Evolutionary conservation across 352 stramenopile genomes (phyloP).

Genomic region (Globisporangium nagaii): DNA sequence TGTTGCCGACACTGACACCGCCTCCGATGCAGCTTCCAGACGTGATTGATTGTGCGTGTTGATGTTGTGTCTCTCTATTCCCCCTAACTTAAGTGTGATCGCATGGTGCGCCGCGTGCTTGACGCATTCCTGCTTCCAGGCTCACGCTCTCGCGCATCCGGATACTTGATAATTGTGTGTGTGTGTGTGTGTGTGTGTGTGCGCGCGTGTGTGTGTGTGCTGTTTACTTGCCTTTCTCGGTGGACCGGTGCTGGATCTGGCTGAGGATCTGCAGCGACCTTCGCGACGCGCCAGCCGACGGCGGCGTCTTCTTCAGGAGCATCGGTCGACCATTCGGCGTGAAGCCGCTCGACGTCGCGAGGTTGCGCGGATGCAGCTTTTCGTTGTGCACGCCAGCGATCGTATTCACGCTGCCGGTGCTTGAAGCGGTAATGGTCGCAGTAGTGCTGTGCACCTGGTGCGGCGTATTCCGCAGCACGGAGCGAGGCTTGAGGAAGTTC

Average conservation of each 20-base stretch:
- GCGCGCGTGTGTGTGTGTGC: neutral
- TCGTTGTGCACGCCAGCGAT: neutral
- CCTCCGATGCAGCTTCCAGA: no score
- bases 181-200: neutral
- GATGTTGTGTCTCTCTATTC: neutral
- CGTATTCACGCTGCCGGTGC: neutral
- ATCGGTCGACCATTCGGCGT: conserved; percentile 29
- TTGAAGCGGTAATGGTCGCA: neutral
- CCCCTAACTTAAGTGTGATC: neutral
- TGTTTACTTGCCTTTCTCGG: conserved; percentile 17
- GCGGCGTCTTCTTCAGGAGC: conserved; percentile 54
- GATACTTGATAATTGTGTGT: no score
- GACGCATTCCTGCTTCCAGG: no score
- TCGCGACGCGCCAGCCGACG: conserved; percentile 55
- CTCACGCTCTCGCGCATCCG: no score
- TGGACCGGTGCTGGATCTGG: conserved; percentile 64
- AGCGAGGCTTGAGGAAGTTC: conserved; percentile 78
- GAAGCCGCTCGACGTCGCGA: conserved; percentile 14
- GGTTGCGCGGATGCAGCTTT: conserved; percentile 11
- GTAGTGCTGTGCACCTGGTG: conserved; percentile 6
- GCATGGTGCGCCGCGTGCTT: no score
- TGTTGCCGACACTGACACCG: neutral
- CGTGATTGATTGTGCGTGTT: no score
- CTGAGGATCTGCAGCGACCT: conserved; percentile 80
- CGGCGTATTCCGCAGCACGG: conserved; percentile 25